Evolutionary conservation across 1,284 basidiomycete species (phyloP), one percentile per base, ranked within the genome.

Genomic region (Trichosporon faecale): DNA sequence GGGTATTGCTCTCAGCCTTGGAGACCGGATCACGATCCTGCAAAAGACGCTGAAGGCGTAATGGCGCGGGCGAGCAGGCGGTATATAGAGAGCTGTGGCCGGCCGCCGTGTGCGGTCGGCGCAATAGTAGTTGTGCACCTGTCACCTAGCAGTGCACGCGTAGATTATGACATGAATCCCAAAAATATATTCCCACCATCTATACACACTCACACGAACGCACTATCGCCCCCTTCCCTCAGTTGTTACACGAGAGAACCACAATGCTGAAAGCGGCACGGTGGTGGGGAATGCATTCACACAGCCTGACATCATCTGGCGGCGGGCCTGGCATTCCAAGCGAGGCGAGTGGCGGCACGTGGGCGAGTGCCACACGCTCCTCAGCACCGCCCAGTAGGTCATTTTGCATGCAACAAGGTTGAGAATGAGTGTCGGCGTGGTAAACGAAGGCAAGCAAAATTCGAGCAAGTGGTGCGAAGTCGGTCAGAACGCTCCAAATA

Each of bases 1-100:
- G 82, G 94, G 94, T 64, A 98, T 98, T 74, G 96, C 96, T 4
- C 86, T 98, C 73, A 94, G 92, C 37, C 84, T 99, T 74, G 95
- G 95, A 27, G 94, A 97, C 85, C 88, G 91, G 79, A 77, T 76
- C 64, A 76, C 75, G 16, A 90, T 92, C 87, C 89, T 76, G 66
- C 77, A 78, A 72, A 78, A 78, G 71, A 74, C 73, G 40, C 67
- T 71, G 64, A 71, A 73, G 70, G 66, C 68, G 66, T 71, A 23
- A 61, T 12, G 27, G 57, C 31, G 57, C 18, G 29, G 5, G 11
- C 29, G 29, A 61, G 57, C 16, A 18, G 57, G 52, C 52, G 57
- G 57, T 66, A 31, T 44, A 46, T 40, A 40, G 33, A 46, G 37
- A 68, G 67, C 64, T 21, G 52, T 57, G 52, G 14, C 25, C 21